Percentiles rank a stretch among this genome's conserved stretches.
phyloP scores from a whole-genome alignment of 768 basidiomycete genomes.

The Thelephora aurantiotincta region DNA sequence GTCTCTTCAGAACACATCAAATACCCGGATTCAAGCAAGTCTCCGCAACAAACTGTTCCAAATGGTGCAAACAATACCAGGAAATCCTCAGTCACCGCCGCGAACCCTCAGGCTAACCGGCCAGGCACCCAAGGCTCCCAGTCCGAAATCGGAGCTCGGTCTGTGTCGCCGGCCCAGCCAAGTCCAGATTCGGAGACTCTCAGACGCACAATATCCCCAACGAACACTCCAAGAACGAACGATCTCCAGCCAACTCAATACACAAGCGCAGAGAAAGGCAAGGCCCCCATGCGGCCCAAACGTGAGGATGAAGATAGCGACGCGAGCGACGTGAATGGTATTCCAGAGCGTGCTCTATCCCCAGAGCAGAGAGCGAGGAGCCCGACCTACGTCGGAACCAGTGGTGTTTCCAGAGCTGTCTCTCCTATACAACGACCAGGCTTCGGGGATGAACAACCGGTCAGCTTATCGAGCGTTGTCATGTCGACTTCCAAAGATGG shows the following conservation, averaged over 20 bases:
- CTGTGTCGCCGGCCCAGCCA: slow-evolving; percentile 48
- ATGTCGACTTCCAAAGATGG: slow-evolving; percentile 17
- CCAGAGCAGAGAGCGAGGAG: slow-evolving; percentile 53
- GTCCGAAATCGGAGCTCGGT: slow-evolving; percentile 28
- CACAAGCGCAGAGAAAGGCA: slow-evolving; percentile 33
- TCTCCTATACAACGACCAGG: slow-evolving; percentile 32
- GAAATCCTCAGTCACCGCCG: slow-evolving; percentile 32
- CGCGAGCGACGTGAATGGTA: slow-evolving; percentile 23
- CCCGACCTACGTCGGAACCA: slow-evolving; percentile 27
- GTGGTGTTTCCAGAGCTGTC: slow-evolving; percentile 33
- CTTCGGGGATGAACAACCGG: slow-evolving; percentile 20
- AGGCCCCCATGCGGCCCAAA: slow-evolving; percentile 34
- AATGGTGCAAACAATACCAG: slow-evolving; percentile 24
- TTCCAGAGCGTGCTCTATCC: slow-evolving; percentile 34
- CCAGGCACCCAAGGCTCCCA: slow-evolving; percentile 1
- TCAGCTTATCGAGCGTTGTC: slow-evolving; percentile 41
- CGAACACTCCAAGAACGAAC: slow-evolving; percentile 30
- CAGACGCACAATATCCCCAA: slow-evolving; percentile 56
- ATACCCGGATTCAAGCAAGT: slow-evolving; percentile 59
- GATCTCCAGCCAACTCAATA: slow-evolving; percentile 23
- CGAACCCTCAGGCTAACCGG: slow-evolving; percentile 8
- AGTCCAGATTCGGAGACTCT: slow-evolving; percentile 36
- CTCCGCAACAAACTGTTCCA: slow-evolving; percentile 15
- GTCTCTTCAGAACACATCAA: slow-evolving; percentile 68
- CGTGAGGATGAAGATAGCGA: slow-evolving; percentile 36